phyloP scores from a whole-genome alignment of 139 green algal species.

The Chlorella sp. region DNA sequence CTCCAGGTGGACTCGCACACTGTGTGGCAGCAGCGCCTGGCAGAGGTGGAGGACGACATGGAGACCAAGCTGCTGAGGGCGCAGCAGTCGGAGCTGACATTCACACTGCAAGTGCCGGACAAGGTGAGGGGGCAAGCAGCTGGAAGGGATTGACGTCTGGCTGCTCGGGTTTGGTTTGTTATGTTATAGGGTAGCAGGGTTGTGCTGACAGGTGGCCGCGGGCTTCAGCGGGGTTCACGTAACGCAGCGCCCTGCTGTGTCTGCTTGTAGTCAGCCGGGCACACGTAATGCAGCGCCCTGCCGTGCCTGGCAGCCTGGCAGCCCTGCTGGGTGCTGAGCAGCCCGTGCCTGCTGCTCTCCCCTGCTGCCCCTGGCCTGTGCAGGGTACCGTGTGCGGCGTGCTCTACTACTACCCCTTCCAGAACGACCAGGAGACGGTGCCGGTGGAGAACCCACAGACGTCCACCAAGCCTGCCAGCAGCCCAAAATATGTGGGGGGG shows the following conservation, averaged over 20 bases:
- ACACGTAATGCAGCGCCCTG: background rate
- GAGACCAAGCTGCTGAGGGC: conserved; percentile 72
- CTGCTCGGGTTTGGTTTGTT: no score
- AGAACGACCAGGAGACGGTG: conserved; percentile 71
- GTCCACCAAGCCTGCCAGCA: background rate
- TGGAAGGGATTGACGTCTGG: background rate
- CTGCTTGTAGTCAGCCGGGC: no score
- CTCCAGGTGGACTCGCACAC: conserved; percentile 17
- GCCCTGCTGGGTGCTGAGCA: background rate
- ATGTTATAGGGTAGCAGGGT: background rate
- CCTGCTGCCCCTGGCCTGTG: background rate
- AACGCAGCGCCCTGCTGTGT: no score
- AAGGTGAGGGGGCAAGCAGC: conserved; percentile 30
- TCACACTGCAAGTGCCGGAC: conserved; percentile 73
- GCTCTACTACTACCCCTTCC: conserved; percentile 83
- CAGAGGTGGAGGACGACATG: conserved; percentile 78
- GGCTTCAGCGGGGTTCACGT: background rate
- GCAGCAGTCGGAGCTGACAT: conserved; percentile 60
- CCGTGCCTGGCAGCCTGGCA: background rate
- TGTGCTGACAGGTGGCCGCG: background rate
- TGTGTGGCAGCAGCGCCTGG: conserved; percentile 25
- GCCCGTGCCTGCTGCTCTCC: background rate
- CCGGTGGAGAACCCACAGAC: conserved; percentile 52
- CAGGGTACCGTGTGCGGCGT: conserved; percentile 72
- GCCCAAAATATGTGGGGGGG: background rate